phyloP scores from a whole-genome alignment of 768 basidiomycete genomes.

The Russula olivacea region DNA sequence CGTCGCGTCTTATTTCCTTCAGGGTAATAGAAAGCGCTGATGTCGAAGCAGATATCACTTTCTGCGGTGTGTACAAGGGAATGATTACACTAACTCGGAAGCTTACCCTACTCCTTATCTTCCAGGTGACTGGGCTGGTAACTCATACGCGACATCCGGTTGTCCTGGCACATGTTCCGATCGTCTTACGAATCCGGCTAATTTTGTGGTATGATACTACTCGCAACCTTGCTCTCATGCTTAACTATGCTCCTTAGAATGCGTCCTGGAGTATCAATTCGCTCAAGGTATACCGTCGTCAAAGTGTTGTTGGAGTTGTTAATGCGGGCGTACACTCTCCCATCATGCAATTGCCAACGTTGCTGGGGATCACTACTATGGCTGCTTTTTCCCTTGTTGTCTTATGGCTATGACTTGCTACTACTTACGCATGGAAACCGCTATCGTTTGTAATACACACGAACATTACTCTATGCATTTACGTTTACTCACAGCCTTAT shows the following conservation, averaged over 20 bases:
- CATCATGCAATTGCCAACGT: not conserved
- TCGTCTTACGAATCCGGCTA: slow-evolving; percentile 57
- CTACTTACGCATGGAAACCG: slow-evolving; percentile 14
- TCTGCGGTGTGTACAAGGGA: slow-evolving; percentile 53
- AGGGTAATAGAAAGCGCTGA: not conserved
- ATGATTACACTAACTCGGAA: slow-evolving; percentile 1
- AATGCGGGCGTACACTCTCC: slow-evolving; percentile 11
- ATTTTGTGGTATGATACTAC: slow-evolving; percentile 54
- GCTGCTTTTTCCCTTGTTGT: not conserved
- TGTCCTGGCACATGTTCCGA: slow-evolving; percentile 71
- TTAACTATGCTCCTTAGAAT: slow-evolving; percentile 41
- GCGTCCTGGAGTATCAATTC: slow-evolving; percentile 78
- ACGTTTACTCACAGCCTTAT: slow-evolving; percentile 45
- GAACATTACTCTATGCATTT: slow-evolving; percentile 1
- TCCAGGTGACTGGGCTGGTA: slow-evolving; percentile 78
- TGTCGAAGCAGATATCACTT: slow-evolving; percentile 59
- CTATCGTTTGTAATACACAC: not conserved
- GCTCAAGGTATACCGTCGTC: slow-evolving; percentile 56
- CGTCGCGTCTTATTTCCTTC: slow-evolving; percentile 27
- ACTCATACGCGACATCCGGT: slow-evolving; percentile 64
- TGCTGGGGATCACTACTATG: not conserved
- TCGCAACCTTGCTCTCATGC: not conserved
- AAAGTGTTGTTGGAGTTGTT: slow-evolving; percentile 15
- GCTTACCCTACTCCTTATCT: slow-evolving; percentile 16
- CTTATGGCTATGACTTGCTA: not conserved